Conservation (phyloP, 768 basidiomycete species). For the Leucosporidium scottii region DNA sequence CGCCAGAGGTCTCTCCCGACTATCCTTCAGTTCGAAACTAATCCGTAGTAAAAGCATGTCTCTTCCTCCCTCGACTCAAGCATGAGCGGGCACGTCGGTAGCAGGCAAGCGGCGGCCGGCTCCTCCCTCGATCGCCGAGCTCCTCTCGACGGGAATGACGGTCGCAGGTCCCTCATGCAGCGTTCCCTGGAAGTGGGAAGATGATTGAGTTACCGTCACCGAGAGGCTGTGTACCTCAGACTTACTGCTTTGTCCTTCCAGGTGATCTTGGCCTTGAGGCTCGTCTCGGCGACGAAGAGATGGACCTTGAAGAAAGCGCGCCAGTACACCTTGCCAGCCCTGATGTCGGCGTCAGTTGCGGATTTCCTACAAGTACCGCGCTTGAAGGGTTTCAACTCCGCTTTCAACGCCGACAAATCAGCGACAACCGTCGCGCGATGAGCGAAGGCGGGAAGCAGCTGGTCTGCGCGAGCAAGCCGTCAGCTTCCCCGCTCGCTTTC, state of each 20-base stretch:
- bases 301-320: not conserved
- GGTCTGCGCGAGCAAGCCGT: not conserved
- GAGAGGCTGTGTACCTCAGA: not conserved
- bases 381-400: too few species aligned
- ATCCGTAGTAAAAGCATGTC: too few species aligned
- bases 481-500: not conserved
- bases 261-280: not conserved
- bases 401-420: not conserved
- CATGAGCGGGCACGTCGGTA: too few species aligned
- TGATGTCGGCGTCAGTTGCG: not conserved
- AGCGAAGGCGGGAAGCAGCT: not conserved
- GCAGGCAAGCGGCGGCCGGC: too few species aligned
- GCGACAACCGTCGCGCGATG: not conserved
- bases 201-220: too few species aligned
- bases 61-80: too few species aligned
- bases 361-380: too few species aligned
- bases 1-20: too few species aligned
- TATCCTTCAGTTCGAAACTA: too few species aligned
- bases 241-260: not conserved
- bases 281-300: not conserved
- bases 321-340: not conserved
- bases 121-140: too few species aligned
- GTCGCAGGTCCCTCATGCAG: not conserved
- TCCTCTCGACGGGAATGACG: not conserved
- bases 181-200: not conserved